These are phyloP conservation scores for Cladosporium cucumerinum DNA, from an alignment of 2,329 filamentous ascomycete species.

Conservation along the genomic window DNA sequence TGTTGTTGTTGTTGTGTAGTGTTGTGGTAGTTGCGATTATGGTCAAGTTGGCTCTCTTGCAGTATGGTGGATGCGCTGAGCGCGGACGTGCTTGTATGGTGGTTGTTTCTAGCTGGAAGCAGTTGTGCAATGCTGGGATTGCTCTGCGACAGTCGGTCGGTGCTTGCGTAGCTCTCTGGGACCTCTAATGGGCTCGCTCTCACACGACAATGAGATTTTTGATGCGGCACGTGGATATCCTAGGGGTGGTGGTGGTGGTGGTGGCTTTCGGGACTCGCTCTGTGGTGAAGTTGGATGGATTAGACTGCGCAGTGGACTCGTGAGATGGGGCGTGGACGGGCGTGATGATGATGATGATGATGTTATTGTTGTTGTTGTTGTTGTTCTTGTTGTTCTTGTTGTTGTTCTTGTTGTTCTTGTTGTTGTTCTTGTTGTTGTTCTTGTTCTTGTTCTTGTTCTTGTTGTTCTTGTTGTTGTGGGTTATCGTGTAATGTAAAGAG, in stretches of 20 bases:
- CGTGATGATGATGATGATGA: neutral
- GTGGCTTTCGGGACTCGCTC: conserved; percentile 8
- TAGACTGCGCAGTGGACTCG: neutral
- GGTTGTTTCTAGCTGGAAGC: neutral
- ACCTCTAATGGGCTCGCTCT: neutral
- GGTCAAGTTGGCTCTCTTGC: neutral
- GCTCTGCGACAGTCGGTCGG: neutral
- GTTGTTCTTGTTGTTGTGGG: neutral
- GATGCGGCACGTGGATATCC: conserved; percentile 3
- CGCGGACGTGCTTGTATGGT: neutral
- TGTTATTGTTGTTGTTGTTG: neutral
- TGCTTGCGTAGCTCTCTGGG: neutral
- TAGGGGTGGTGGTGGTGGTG: too few species aligned
- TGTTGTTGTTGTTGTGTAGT: neutral
- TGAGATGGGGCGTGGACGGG: neutral
- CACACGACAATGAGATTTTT: neutral
- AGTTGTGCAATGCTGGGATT: neutral
- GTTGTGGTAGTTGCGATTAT: neutral
- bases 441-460: too few species aligned
- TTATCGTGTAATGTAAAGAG: too few species aligned
- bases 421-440: too few species aligned
- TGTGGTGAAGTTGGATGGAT: neutral
- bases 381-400: too few species aligned
- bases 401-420: too few species aligned
- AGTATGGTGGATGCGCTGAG: neutral